Base-by-base conservation (phyloP, 2,329 filamentous ascomycete species). In the Plectosphaerella cucumerina region DNA sequence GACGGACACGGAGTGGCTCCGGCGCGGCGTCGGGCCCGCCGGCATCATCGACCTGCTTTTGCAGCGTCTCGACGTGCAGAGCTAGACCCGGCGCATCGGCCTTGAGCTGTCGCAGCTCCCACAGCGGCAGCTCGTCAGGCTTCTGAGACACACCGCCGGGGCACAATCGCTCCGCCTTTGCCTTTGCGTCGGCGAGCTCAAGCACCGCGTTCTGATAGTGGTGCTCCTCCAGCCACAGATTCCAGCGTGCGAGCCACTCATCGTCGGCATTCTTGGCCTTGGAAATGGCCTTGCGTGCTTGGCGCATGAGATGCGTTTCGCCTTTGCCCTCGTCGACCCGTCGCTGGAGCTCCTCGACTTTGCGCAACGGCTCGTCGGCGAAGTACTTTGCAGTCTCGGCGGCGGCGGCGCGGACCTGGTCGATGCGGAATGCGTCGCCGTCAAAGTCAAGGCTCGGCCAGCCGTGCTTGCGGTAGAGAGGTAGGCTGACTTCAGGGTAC, bases 391-490 rank as follows among this genome's bases (percentile, higher is more conserved):
- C 46, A 2, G 9, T 12, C 26, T 31, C 15, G 39, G 33, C 31
- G 21, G 44, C 50, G 10, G 14, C 2, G 1, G 46, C 50, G 22
- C 45, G 45, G 6, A 22, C 46, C 46, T 39, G 51, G 23, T 59
- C 56, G 3, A 50, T 47, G 11, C 55, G 42, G 42, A 61, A 61
- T 20, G 53, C 57, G 8, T 60, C 57, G 10, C 52, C 57, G 49
- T 59, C 53, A 43, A 60, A 61, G 8, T 54, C 37, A 3, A 48
- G 41, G 15, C 50, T n/a, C 2, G 53, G 58, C 59, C 59, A 61
- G 47, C 58, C 58, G 34, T 59, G 55, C 23, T 60, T 58, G 49
- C 17, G 33, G 33, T 59, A 59, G 17, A 60, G 31, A 6, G 52
- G 51, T 22, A 42, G 51, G 22, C 52, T 45, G 3, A 53, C 3